These are phyloP conservation scores for Kodamaea kakaduensis DNA, from an alignment of 805 yeast genomes.

Conservation along the genomic window DNA sequence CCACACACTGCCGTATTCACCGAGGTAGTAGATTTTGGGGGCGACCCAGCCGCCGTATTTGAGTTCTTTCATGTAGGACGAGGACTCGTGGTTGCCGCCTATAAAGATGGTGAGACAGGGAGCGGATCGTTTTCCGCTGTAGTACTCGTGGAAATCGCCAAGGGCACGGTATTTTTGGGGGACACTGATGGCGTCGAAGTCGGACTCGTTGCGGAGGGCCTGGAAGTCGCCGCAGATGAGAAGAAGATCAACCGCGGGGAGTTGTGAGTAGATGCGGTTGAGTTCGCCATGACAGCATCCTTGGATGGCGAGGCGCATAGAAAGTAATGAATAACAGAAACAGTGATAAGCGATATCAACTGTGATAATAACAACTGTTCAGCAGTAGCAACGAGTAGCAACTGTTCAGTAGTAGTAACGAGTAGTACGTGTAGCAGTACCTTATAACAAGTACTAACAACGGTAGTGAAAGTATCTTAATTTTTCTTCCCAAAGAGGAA, in stretches of 20 bases:
- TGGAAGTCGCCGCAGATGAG: conserved; percentile 92
- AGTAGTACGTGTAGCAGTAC: too few relatives aligned
- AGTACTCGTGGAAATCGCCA: conserved; percentile 81
- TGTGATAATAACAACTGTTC: too few relatives aligned
- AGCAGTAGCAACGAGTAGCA: too few relatives aligned
- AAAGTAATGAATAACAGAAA: not conserved
- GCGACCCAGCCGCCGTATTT: conserved; percentile 93
- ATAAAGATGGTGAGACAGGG: conserved; percentile 78
- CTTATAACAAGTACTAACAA: too few relatives aligned
- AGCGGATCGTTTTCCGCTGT: conserved; percentile 54
- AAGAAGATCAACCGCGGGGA: conserved; percentile 34
- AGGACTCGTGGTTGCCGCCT: conserved; percentile 96
- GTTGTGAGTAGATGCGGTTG: conserved; percentile 47
- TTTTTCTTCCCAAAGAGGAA: too few relatives aligned
- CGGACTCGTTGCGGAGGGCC: conserved; percentile 61
- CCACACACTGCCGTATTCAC: conserved; percentile 71
- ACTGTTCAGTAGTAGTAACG: too few relatives aligned
- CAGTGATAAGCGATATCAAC: too few relatives aligned
- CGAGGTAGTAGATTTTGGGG: conserved; percentile 79
- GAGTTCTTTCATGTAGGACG: conserved; percentile 68
- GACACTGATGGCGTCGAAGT: conserved; percentile 66
- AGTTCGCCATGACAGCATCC: conserved; percentile 92
- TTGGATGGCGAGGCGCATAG: conserved; percentile 55
- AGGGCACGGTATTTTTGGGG: conserved; percentile 71
- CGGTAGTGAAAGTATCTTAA: too few relatives aligned